These are phyloP conservation scores for Corniculantispora saksenae DNA, from an alignment of 2,329 filamentous ascomycete species.

Conservation along the genomic window DNA sequence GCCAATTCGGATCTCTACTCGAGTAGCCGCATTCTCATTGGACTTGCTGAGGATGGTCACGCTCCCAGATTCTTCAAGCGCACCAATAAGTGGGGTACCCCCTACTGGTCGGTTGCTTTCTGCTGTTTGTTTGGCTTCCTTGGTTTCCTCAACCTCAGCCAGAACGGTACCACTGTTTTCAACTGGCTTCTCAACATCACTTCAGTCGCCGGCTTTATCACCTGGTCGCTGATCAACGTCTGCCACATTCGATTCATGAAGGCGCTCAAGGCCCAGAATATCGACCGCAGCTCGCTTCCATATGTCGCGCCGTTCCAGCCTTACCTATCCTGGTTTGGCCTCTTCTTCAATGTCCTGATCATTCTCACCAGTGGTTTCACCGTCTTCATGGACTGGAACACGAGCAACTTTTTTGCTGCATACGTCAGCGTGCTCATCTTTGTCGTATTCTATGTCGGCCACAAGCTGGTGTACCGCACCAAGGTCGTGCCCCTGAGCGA, in stretches of 20 bases:
- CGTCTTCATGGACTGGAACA: slow-evolving; percentile 64
- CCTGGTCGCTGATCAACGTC: slow-evolving; percentile 66
- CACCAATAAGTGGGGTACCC: slow-evolving; percentile 64
- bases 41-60: slow-evolving; percentile 63
- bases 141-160: slow-evolving; percentile 66
- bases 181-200: slow-evolving; percentile 73
- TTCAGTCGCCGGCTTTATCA: slow-evolving; percentile 68
- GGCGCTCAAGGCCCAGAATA: slow-evolving; percentile 56
- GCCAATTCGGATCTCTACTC: slow-evolving; percentile 79
- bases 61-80: slow-evolving; percentile 60
- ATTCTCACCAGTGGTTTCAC: slow-evolving; percentile 70
- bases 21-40: slow-evolving; percentile 67
- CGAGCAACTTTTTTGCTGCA: slow-evolving; percentile 61
- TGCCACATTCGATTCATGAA: slow-evolving; percentile 68
- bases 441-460: slow-evolving; percentile 57
- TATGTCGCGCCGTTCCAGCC: slow-evolving; percentile 65
- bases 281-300: slow-evolving; percentile 58
- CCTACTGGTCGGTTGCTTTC: slow-evolving; percentile 59
- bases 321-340: slow-evolving; percentile 64
- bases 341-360: slow-evolving; percentile 66
- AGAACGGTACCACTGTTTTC: slow-evolving; percentile 62
- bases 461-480: slow-evolving; percentile 54
- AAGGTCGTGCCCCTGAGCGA: slow-evolving; percentile 39
- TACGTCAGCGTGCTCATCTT: slow-evolving; percentile 69
- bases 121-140: slow-evolving; percentile 61